Evolutionary conservation across 495 filamentous ascomycete genomes (phyloP), one percentile per base, ranked within the genome.

Genomic region (Friedmanniomyces endolithicus): DNA sequence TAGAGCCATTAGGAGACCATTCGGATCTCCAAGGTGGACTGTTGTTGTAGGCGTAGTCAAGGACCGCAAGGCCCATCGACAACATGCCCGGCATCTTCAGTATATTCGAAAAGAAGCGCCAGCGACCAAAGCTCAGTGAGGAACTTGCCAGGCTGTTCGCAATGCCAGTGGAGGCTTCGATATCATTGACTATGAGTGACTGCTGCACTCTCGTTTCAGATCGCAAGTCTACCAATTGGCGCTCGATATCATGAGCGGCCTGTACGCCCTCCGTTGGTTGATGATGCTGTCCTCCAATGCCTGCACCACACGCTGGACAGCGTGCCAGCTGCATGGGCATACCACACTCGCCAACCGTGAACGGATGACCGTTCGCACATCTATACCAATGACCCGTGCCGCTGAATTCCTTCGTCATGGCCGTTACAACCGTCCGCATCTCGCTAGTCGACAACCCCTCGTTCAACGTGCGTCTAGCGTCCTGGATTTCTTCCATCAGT

Each of bases 321-420:
- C 60, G 57, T 1, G 82, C 71, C 48, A 57, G 51, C 66, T 87
- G 55, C 75, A 85, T 83, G 0, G 85, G 78, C 72, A 78, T 78
- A 11, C 85, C 86, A 64, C 86, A 90, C 56, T 88, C 78, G 0
- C 85, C 84, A 35, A 87, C 70, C 0, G 83, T 83, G 60, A 88
- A 88, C 31, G 83, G 80, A 68, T 87, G 79, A 0, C 77, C 75
- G 66, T 87, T 86, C 39, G 51, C 65, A 56, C 83, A 87, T n/a
- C 72, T 73, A 66, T 86, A 87, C 82, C 81, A 6, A 74, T 83
- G 68, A 63, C 53, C 45, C 11, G 66, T 67, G 0, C 62, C 60
- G 7, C 50, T 31, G 31, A 67, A 66, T 47, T 68, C 63, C 11
- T 31, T 54, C n/a, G 52, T 50, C 68, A 66, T 70, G 7, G 64